These are phyloP conservation scores for Citropsis articulata DNA, from an alignment of 345 rosid species.

Conservation along the genomic window DNA sequence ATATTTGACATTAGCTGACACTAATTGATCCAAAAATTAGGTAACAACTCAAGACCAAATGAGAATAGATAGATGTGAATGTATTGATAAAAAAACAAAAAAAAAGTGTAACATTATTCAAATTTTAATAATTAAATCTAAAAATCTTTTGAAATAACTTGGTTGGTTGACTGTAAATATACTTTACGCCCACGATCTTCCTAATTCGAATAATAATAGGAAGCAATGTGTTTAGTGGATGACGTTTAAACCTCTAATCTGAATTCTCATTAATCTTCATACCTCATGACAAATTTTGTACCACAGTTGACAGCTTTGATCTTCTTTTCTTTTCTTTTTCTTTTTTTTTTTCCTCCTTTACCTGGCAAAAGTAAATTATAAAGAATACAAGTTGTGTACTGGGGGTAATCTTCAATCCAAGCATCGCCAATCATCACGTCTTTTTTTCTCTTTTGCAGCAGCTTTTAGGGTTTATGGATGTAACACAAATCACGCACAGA, in stretches of 20 bases:
- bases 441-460: constrained; percentile 29
- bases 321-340: background rate
- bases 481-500: constrained; percentile 53
- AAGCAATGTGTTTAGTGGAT: too few relatives aligned
- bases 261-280: background rate
- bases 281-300: background rate
- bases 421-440: constrained; percentile 41
- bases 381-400: background rate
- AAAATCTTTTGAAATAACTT: too few relatives aligned
- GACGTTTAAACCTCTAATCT: background rate
- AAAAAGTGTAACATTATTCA: too few relatives aligned
- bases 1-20: too few relatives aligned
- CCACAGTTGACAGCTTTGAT: background rate
- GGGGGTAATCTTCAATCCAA: constrained; percentile 32
- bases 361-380: background rate
- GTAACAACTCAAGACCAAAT: background rate
- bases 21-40: too few relatives aligned
- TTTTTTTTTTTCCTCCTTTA: background rate
- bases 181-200: too few relatives aligned
- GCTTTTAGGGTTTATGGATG: constrained; percentile 57
- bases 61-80: too few relatives aligned
- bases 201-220: too few relatives aligned
- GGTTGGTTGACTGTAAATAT: too few relatives aligned
- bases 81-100: too few relatives aligned
- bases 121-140: too few relatives aligned